phyloP scores from a whole-genome alignment of 768 basidiomycete genomes.

The Collybiopsis confluens region DNA sequence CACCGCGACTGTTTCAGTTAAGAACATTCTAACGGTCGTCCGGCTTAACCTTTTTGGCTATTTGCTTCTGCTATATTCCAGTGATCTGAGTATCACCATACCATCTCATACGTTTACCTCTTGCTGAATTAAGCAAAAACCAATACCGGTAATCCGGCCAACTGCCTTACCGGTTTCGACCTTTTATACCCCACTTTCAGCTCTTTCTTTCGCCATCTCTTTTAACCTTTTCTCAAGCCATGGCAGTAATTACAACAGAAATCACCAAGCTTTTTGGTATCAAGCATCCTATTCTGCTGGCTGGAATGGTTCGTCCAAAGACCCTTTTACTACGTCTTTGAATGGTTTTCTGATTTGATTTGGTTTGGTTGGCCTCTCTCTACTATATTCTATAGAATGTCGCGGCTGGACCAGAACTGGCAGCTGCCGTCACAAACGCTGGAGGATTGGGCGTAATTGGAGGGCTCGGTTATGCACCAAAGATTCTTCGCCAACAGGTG shows the following conservation, averaged over 20 bases:
- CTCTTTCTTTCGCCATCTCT: not conserved
- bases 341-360: not conserved
- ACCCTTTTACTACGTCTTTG: constrained; percentile 21
- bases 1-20: too few species aligned
- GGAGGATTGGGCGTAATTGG: constrained; percentile 65
- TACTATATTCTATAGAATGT: constrained; percentile 41
- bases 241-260: constrained; percentile 74
- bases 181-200: not conserved
- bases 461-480: constrained; percentile 82
- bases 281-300: constrained; percentile 83
- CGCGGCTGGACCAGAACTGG: constrained; percentile 75
- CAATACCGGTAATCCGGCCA: too few species aligned
- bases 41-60: too few species aligned
- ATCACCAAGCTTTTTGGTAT: constrained; percentile 86
- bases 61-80: too few species aligned
- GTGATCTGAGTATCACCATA: too few species aligned
- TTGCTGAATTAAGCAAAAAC: not conserved
- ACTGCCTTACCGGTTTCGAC: too few species aligned
- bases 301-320: constrained; percentile 43
- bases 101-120: too few species aligned
- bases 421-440: constrained; percentile 91
- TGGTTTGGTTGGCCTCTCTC: too few species aligned
- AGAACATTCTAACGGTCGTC: too few species aligned
- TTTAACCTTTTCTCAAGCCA: constrained; percentile 17
- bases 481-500: constrained; percentile 75